Evolutionary conservation across 768 basidiomycete species (phyloP), one percentile per base, ranked within the genome.

Genomic region (Lactarius evosmus): DNA sequence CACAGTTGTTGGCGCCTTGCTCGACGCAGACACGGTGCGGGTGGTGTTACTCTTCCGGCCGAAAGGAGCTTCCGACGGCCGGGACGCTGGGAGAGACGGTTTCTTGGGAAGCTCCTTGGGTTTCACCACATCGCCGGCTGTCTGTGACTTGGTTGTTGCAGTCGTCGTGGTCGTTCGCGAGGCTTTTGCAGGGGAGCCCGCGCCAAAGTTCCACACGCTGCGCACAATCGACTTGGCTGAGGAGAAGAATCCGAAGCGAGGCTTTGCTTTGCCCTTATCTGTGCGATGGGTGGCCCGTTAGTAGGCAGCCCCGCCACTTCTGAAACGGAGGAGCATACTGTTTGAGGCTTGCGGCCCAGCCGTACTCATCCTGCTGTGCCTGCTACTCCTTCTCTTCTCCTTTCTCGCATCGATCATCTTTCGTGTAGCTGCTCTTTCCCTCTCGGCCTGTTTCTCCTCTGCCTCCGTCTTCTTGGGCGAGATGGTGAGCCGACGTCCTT

Each of bases 201-300:
- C 75, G 29, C 80, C 83, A 67, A 87, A 78, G 68, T 84, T 85
- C 88, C 88, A 91, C 1, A 92, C 88, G 66, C 82, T 88, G 69
- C 81, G 78, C 4, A 91, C 89, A 3, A 91, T 75, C 0, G 83
- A 82, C 72, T 89, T 91, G 8, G 90, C 85, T 25, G 79, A 77
- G 8, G 85, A 80, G 7, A 92, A 73, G 76, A 92, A 89, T 1
- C 88, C 90, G 62, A 89, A 85, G 40, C 84, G 82, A 4, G 84
- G 78, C 1, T 83, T 75, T 67, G 83, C 76, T 71, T 78, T 78
- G 56, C 70, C 74, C 78, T 69, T 66, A 60, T 67, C 68, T 69
- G 41, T 29, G 17, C 30, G 2, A 34, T 59, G 29, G 30, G 38
- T 9, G 12, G 12, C 12, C 3, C 34, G 30, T 64, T 8, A 64